These are phyloP conservation scores for Pyricularia sp. DNA, from an alignment of 2,329 filamentous ascomycete genomes.

Conservation along the genomic window DNA sequence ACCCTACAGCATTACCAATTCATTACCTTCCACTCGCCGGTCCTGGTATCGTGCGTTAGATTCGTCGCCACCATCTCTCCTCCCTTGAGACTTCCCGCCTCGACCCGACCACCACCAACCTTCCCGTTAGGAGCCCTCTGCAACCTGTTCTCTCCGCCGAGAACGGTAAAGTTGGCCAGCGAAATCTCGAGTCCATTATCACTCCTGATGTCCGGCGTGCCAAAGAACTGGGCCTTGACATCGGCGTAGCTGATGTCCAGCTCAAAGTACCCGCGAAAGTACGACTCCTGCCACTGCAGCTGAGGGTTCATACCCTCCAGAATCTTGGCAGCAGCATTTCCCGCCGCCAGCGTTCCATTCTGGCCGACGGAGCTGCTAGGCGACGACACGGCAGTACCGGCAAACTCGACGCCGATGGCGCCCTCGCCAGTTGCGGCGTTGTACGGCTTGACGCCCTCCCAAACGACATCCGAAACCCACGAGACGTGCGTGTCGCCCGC, in stretches of 20 bases:
- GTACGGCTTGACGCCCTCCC: constrained; percentile 45
- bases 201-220: constrained; percentile 45
- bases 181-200: constrained; percentile 56
- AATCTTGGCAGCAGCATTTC: constrained; percentile 34
- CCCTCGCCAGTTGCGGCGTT: constrained; percentile 42
- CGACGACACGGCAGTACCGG: constrained; percentile 57
- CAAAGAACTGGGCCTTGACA: constrained; percentile 57
- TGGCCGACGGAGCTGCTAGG: constrained; percentile 44
- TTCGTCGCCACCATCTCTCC: constrained; percentile 34
- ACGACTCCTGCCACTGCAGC: constrained; percentile 64
- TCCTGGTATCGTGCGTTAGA: constrained; percentile 33
- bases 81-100: constrained; percentile 46
- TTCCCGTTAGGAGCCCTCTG: constrained; percentile 14
- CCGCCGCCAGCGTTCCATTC: constrained; percentile 42
- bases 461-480: constrained; percentile 50
- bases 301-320: constrained; percentile 46
- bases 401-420: constrained; percentile 53
- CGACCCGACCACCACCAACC: constrained; percentile 30
- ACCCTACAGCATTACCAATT: not conserved
- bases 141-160: constrained; percentile 50
- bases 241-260: constrained; percentile 46
- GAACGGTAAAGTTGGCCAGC: constrained; percentile 61
- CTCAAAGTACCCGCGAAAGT: constrained; percentile 67
- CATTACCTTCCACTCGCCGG: constrained; percentile 8
- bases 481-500: constrained; percentile 61